Base-by-base conservation (phyloP, 768 basidiomycete species). In the Tricholomella constricta region DNA sequence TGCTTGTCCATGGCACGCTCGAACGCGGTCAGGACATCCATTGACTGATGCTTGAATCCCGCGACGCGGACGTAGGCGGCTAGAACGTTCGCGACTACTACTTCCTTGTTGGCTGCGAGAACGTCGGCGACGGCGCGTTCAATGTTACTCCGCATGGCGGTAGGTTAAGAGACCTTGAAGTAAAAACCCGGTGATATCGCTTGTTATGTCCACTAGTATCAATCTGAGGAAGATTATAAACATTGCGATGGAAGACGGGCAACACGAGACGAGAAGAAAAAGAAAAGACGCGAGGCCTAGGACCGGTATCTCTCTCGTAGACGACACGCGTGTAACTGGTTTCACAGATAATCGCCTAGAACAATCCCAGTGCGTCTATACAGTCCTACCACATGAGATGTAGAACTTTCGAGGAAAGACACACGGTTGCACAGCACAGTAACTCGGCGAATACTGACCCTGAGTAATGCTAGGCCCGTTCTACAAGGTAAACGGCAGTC, bases 111-210 rank as follows among this genome's bases (percentile, higher is more conserved):
- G 4, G 58, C 42, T 19, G 57, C 45, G 15, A 65, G 48, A 20
- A 65, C 61, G 14, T 60, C 45, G 27, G 59, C 48, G 19, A 62
- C 49, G 1, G 62, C 62, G 27, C 53, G 62, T 34, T 63, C 55
- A 38, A 65, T 52, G 41, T 63, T 65, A 32, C 55, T 63, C 35
- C 44, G 55, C 60, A 61, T 58, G 12, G 23, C 11, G 9, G 29
- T 32, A 17, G 20, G 25, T 43, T 6, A 5, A 11, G 11, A 45
- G 45, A 10, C 14, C 14, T 37, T 37, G 15, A 19, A 17, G 6
- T 6, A 31, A 31, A 19, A 17, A 37, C 36, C 14, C 12, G 36
- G 7, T n/a, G 7, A 15, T 8, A 19, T 4, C 17, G 36, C 36
- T 37, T 37, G 14, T 14, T 8, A 6, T n/a, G 34, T 20, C 44